Conservation (phyloP, 1,284 basidiomycete genomes). For the Cryptococcus deneoformans region DNA sequence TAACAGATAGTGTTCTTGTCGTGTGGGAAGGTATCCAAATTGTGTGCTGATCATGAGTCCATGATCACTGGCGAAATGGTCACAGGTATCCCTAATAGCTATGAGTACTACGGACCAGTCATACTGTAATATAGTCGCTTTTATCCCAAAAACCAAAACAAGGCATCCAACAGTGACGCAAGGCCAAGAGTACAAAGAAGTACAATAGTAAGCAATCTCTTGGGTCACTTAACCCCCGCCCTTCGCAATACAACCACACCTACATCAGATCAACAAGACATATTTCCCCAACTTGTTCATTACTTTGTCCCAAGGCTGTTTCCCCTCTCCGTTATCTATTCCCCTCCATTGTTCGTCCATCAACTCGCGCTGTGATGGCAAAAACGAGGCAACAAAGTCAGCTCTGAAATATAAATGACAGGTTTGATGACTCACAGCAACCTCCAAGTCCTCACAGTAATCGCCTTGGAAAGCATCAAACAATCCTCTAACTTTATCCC, state of each 20-base stretch:
- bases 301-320: constrained; percentile 20
- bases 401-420: not conserved
- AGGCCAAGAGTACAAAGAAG: no score
- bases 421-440: constrained; percentile 25
- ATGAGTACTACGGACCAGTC: no score
- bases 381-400: not conserved
- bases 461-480: constrained; percentile 28
- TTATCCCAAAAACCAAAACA: no score
- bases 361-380: constrained; percentile 16
- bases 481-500: constrained; percentile 21
- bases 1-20: no score
- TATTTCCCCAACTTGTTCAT: constrained; percentile 24
- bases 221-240: not conserved
- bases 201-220: no score
- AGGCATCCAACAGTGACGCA: no score
- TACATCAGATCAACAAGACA: constrained; percentile 21
- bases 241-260: not conserved
- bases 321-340: constrained; percentile 24
- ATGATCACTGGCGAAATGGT: no score
- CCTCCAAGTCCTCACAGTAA: constrained; percentile 32
- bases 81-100: no score
- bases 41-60: no score
- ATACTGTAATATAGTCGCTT: no score
- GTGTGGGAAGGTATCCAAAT: no score
- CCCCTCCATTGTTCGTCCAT: constrained; percentile 27